Conservation (phyloP, 352 stramenopile genomes). For the Pythium insidiosum region DNA sequence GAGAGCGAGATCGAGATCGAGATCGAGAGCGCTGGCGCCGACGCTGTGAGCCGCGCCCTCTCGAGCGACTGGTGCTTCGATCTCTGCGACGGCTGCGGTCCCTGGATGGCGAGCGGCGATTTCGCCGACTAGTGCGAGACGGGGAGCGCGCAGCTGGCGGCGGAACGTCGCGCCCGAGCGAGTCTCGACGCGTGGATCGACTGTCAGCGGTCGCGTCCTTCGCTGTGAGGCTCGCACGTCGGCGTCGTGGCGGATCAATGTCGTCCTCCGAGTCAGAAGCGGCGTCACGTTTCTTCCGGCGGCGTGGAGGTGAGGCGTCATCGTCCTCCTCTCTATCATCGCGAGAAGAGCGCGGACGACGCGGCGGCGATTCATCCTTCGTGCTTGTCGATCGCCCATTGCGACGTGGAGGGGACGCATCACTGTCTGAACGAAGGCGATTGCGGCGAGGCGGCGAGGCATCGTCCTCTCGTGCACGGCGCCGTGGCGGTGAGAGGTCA, state of each 20-base stretch:
- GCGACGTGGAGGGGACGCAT: constrained; percentile 22
- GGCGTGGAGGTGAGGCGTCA: constrained; percentile 12
- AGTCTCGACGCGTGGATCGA: no score
- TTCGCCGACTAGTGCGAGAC: no score
- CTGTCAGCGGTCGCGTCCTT: no score
- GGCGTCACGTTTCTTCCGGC: no score
- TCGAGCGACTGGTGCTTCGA: no score
- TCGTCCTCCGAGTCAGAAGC: background rate
- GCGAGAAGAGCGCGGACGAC: background rate
- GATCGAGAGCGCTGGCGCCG: no score
- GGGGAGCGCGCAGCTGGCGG: no score
- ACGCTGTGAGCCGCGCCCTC: no score
- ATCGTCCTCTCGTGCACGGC: constrained; percentile 8
- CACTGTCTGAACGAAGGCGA: constrained; percentile 3
- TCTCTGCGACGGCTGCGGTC: no score
- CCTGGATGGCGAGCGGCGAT: no score
- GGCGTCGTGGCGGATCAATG: constrained; percentile 9
- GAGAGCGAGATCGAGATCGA: background rate
- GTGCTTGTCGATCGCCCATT: background rate
- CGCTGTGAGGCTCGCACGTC: no score
- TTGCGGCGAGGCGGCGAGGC: constrained; percentile 16
- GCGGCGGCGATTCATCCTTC: background rate
- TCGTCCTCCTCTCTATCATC: background rate
- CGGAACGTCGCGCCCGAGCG: no score
- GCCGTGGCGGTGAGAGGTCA: background rate